Percentiles rank a stretch among this genome's conserved stretches.
phyloP scores from a whole-genome alignment of 2,329 filamentous ascomycete genomes.

The Penicillium psychrosexuale region DNA sequence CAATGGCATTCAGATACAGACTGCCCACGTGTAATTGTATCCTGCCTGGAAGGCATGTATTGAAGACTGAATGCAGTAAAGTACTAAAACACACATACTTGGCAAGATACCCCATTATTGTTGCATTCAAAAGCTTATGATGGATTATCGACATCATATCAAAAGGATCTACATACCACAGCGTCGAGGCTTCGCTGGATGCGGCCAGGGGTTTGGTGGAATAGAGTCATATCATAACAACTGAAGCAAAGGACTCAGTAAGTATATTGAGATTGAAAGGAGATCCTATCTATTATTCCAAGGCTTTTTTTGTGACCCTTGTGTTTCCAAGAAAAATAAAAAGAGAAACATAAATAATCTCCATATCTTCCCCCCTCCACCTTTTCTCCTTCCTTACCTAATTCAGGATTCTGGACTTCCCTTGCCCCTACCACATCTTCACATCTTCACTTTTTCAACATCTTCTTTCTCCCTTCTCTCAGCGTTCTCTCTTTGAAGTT shows the following conservation, averaged over 20 bases:
- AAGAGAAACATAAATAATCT: background rate
- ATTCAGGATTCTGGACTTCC: slow-evolving; percentile 8
- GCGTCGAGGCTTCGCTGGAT: slow-evolving; percentile 12
- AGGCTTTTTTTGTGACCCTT: background rate
- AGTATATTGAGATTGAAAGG: background rate
- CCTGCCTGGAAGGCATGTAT: background rate
- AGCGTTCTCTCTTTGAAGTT: background rate
- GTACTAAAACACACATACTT: background rate
- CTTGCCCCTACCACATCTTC: slow-evolving; percentile 6
- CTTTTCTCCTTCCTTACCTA: slow-evolving; percentile 19
- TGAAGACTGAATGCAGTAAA: background rate
- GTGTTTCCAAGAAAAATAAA: background rate
- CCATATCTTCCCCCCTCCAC: background rate
- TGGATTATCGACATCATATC: slow-evolving; percentile 18
- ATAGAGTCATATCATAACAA: slow-evolving; percentile 4
- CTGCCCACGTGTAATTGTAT: background rate
- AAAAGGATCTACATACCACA: slow-evolving; percentile 24
- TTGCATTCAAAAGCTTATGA: slow-evolving; percentile 1
- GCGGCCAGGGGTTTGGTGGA: slow-evolving; percentile 16
- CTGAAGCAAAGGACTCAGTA: background rate
- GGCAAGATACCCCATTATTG: background rate
- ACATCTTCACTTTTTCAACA: background rate
- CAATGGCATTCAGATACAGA: background rate
- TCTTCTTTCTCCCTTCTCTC: background rate
- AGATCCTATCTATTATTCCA: background rate